Conservation (phyloP, 345 rosid genomes). For the Linum trigynum region DNA sequence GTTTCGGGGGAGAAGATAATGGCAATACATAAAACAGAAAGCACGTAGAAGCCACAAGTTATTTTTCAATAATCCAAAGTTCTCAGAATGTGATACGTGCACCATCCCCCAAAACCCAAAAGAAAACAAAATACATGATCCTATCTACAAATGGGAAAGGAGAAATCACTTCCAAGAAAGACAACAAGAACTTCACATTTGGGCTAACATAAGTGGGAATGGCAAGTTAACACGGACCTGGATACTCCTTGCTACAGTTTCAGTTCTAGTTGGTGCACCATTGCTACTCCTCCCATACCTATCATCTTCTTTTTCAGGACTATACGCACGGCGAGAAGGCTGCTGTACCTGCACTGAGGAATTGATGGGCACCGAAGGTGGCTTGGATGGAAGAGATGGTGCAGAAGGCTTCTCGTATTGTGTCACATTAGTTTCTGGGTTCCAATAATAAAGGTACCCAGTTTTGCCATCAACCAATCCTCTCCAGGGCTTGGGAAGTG, state of each 20-base stretch:
- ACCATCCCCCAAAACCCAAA: background rate
- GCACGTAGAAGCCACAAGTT: background rate
- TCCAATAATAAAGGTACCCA: slow-evolving; percentile 91
- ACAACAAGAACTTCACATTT: slow-evolving; percentile 1
- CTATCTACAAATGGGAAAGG: background rate
- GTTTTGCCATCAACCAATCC: slow-evolving; percentile 90
- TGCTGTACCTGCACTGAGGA: slow-evolving; percentile 60
- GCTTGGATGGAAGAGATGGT: slow-evolving; percentile 22
- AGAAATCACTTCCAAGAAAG: background rate
- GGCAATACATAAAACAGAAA: background rate
- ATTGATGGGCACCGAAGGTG: slow-evolving; percentile 31
- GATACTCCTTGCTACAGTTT: slow-evolving; percentile 29
- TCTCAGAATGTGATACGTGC: too few species aligned
- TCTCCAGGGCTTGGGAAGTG: slow-evolving; percentile 96
- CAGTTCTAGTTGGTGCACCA: slow-evolving; percentile 30
- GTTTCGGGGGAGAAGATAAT: background rate
- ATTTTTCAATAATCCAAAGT: background rate
- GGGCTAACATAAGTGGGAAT: background rate
- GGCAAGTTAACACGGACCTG: slow-evolving; percentile 37
- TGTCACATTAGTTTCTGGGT: slow-evolving; percentile 89
- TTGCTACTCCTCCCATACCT: slow-evolving; percentile 33
- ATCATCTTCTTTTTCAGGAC: slow-evolving; percentile 49
- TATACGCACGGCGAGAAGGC: slow-evolving; percentile 31
- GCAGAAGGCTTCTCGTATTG: slow-evolving; percentile 72
- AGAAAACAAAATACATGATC: background rate